Evolutionary conservation across 805 yeast genomes (phyloP).

Genomic region (Myxozyma sirexii): DNA sequence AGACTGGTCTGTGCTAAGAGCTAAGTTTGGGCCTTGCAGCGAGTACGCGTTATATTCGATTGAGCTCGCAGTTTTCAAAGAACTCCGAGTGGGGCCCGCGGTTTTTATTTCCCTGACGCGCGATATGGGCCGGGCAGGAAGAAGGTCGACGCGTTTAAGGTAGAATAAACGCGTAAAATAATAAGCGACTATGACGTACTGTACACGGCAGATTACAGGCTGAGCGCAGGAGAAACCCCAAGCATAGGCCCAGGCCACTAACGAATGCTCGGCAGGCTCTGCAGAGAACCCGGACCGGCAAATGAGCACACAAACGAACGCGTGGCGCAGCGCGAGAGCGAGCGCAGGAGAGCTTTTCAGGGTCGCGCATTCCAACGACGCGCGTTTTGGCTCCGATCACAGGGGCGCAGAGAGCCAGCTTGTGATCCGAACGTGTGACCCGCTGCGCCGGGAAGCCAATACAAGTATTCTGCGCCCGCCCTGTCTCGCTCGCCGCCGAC

Average conservation of each 20-base stretch:
- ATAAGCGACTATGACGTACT: no score
- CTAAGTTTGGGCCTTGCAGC: neutral
- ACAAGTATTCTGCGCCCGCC: neutral
- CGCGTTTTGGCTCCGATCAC: neutral
- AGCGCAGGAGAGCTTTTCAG: neutral
- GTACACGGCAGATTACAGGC: no score
- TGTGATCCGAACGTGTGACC: neutral
- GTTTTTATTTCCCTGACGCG: no score
- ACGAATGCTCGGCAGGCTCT: no score
- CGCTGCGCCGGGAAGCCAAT: neutral
- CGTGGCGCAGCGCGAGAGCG: slow-evolving; percentile 5
- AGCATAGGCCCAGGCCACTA: no score
- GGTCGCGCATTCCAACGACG: slow-evolving; percentile 4
- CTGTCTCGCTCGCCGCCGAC: neutral
- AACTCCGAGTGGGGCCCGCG: no score
- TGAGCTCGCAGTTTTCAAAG: no score
- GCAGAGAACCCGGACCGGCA: no score
- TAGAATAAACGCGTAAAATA: no score
- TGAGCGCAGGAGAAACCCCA: no score
- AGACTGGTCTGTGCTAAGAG: neutral
- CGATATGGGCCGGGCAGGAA: no score
- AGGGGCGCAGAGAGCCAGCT: neutral
- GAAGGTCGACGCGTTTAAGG: no score
- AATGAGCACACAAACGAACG: neutral
- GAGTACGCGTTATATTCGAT: neutral